Evolutionary conservation across 257 asterid genomes (phyloP), one percentile per base, ranked within the genome.

Genomic region (Cruciata laevipes): DNA sequence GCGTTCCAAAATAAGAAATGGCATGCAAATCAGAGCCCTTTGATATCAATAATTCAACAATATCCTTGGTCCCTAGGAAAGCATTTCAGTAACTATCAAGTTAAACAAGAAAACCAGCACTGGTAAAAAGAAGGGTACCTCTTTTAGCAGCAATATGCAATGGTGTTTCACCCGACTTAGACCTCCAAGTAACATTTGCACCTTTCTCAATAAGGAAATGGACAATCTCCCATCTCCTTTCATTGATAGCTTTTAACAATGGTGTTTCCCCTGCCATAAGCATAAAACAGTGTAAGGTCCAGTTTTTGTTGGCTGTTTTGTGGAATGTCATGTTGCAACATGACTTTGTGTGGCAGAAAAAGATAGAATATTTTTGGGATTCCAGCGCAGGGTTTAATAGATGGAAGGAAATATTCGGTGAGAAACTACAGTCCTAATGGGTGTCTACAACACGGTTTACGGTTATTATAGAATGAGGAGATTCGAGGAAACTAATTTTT

Each of bases 201-300:
- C 75, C 83, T 20, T 37, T 21, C 9, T 69, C 67, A 35, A 75
- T 33, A 11, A 79, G 78, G 66, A 24, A 65, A 12, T 2, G 3
- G 1, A 71, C 47, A 24, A 73, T 66, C 3, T 18, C 51, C 17
- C 18, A 25, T 18, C 24, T 37, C 40, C 55, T 49, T 27, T 14
- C 20, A 52, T n/a, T 6, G 20, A 66, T 40, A 49, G 83, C 80
- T 30, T 21, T 51, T 23, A 16, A n/a, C 69, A 79, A 66, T 61
- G 80, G 73, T 10, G 77, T 78, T 1, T 60, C 49, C 20, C 80
- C 80, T 75, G 77, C 37, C 27, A 44, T 13, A 21, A 38, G 2
- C 0, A n/a, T 0, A n/a, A n/a, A n/a, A n/a, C n/a, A n/a, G n/a
- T n/a, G n/a, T n/a, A n/a, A n/a, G n/a, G n/a, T n/a, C n/a, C n/a